phyloP scores from a whole-genome alignment of 208 protist genomes.

The Tritrichomonas musculus region DNA sequence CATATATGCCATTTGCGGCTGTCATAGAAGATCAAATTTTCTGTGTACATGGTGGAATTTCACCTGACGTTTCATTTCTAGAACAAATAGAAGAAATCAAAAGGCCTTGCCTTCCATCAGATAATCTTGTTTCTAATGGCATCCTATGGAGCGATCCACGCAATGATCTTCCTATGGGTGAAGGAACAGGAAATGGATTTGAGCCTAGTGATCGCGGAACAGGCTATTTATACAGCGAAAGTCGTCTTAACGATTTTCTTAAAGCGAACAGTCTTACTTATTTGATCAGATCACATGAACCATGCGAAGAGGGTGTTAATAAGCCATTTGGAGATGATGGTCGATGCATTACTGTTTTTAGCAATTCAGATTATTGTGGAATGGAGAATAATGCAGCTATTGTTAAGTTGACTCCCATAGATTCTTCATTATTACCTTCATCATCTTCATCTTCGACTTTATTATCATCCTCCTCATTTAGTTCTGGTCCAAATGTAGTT shows the following conservation, averaged over 20 bases:
- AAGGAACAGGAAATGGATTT: not conserved
- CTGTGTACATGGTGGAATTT: slow-evolving; percentile 27
- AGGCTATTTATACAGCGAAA: not conserved
- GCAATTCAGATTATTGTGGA: not conserved
- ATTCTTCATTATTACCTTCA: too few species aligned
- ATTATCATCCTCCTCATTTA: too few species aligned
- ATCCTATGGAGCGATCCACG: slow-evolving; percentile 5
- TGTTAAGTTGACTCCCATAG: not conserved
- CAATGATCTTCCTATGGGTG: too few species aligned
- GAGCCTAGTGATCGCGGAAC: not conserved
- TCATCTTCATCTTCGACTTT: too few species aligned
- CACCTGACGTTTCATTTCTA: not conserved
- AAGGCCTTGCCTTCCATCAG: not conserved
- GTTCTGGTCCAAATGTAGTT: too few species aligned
- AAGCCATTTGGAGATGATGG: not conserved
- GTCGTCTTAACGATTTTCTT: not conserved
- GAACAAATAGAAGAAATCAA: not conserved
- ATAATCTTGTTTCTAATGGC: not conserved
- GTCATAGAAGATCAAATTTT: not conserved
- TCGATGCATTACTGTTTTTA: not conserved
- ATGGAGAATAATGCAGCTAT: not conserved
- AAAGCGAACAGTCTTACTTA: not conserved
- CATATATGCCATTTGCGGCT: not conserved
- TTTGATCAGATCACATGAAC: not conserved
- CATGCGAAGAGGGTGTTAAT: not conserved